Evolutionary conservation across 73 alveolate genomes (phyloP).

Genomic region (Stentor coeruleus): DNA sequence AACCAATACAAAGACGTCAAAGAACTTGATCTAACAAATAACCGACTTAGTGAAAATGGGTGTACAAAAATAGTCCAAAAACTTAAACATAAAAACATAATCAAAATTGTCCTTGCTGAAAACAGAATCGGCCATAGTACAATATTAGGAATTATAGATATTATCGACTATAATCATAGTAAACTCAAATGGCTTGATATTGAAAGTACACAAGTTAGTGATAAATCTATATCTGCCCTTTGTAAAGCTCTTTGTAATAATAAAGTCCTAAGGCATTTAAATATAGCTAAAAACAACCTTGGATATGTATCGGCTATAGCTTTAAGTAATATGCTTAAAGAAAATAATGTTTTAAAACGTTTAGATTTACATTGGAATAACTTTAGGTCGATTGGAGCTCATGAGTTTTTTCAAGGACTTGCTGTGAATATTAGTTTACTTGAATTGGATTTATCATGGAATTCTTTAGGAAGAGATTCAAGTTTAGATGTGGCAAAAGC

Average conservation of each 20-base stretch:
- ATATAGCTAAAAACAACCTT: conserved; percentile 7
- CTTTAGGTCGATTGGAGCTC: conserved; percentile 50
- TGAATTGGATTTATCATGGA: conserved; percentile 9
- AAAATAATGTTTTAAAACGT: conserved; percentile 20
- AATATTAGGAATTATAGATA: neutral
- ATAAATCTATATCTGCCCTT: neutral
- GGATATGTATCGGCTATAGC: neutral
- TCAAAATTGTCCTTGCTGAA: neutral
- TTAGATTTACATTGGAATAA: conserved; percentile 56
- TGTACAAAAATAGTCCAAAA: neutral
- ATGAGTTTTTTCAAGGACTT: conserved; percentile 21
- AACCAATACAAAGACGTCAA: neutral
- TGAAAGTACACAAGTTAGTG: neutral
- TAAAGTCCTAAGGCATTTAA: neutral
- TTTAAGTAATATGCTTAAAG: neutral
- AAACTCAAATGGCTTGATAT: neutral
- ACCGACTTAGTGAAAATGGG: neutral
- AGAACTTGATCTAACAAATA: conserved; percentile 5
- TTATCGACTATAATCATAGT: neutral
- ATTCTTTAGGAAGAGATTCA: conserved; percentile 8
- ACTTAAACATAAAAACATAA: neutral
- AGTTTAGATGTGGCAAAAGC: neutral
- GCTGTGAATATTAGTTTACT: neutral
- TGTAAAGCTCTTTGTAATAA: neutral
- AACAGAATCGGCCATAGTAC: conserved; percentile 15